Conservation (phyloP, 495 filamentous ascomycete species). For the Xylaria longipes region DNA sequence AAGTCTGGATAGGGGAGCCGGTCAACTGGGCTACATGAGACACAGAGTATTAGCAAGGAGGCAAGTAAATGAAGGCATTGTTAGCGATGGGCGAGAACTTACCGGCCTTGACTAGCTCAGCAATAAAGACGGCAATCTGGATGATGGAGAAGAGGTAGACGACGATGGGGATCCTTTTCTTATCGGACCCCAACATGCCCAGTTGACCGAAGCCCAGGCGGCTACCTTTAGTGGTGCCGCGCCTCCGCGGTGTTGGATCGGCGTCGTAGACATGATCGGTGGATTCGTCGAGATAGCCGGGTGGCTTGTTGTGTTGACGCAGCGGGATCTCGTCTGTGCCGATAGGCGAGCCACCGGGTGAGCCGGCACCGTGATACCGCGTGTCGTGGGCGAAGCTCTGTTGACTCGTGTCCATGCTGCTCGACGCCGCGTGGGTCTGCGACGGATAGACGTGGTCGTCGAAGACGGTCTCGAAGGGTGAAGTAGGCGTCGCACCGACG, state of each 20-base stretch:
- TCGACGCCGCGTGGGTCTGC: slow-evolving; percentile 44
- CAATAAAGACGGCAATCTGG: slow-evolving; percentile 89
- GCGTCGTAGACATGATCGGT: slow-evolving; percentile 60
- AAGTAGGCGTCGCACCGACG: slow-evolving; percentile 38
- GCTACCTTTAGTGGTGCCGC: slow-evolving; percentile 37
- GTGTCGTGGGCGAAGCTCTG: slow-evolving; percentile 58
- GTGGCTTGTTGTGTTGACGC: slow-evolving; percentile 51
- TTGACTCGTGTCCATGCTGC: slow-evolving; percentile 40
- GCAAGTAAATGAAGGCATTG: background rate
- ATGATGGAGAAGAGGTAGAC: slow-evolving; percentile 79
- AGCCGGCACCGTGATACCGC: slow-evolving; percentile 61
- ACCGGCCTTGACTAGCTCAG: slow-evolving; percentile 84
- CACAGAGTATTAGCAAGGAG: background rate
- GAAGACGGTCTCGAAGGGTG: slow-evolving; percentile 64
- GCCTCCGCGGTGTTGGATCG: slow-evolving; percentile 32
- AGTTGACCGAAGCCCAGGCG: slow-evolving; percentile 54
- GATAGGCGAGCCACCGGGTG: slow-evolving; percentile 39
- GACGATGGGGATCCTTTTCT: slow-evolving; percentile 76
- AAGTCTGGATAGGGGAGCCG: slow-evolving; percentile 79
- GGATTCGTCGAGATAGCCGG: slow-evolving; percentile 48
- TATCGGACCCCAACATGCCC: slow-evolving; percentile 54
- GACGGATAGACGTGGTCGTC: slow-evolving; percentile 68
- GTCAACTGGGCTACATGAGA: slow-evolving; percentile 59
- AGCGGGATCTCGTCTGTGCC: slow-evolving; percentile 73
- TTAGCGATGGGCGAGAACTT: slow-evolving; percentile 30